Conservation (phyloP, 805 yeast species). For the Starmerella bombi region DNA sequence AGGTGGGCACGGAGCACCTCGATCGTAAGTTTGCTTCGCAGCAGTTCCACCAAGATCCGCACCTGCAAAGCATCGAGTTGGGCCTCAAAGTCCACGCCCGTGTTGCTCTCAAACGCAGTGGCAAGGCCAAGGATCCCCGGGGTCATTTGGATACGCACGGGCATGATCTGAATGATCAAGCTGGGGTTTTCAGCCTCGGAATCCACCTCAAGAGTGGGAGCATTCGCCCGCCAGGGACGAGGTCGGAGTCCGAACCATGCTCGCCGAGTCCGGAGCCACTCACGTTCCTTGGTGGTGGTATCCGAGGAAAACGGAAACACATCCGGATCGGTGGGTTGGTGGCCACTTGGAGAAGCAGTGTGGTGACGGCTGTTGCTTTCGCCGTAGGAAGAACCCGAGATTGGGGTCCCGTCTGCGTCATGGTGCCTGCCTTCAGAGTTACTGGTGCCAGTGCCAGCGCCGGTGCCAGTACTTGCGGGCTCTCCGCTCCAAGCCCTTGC, state of each 20-base stretch:
- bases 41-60: constrained; percentile 39
- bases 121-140: constrained; percentile 34
- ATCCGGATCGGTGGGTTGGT: constrained; percentile 2
- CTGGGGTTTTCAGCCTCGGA: constrained; percentile 32
- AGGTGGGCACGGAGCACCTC: constrained; percentile 20
- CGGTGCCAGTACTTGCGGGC: background rate
- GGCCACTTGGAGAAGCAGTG: background rate
- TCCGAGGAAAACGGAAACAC: constrained; percentile 10
- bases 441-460: background rate
- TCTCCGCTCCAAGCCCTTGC: no score
- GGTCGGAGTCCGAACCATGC: constrained; percentile 8
- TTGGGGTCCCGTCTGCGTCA: background rate
- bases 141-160: constrained; percentile 35
- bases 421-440: background rate
- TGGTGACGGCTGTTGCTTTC: background rate
- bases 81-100: constrained; percentile 33
- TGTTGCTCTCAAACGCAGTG: constrained; percentile 29
- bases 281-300: constrained; percentile 5
- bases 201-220: constrained; percentile 34
- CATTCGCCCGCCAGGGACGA: constrained; percentile 14
- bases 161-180: constrained; percentile 42
- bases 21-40: constrained; percentile 9
- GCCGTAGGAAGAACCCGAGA: background rate
- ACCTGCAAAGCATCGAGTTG: constrained; percentile 55
- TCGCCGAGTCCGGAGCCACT: background rate